phyloP scores from a whole-genome alignment of 2,329 filamentous ascomycete genomes.

The Penicillium concentricum region DNA sequence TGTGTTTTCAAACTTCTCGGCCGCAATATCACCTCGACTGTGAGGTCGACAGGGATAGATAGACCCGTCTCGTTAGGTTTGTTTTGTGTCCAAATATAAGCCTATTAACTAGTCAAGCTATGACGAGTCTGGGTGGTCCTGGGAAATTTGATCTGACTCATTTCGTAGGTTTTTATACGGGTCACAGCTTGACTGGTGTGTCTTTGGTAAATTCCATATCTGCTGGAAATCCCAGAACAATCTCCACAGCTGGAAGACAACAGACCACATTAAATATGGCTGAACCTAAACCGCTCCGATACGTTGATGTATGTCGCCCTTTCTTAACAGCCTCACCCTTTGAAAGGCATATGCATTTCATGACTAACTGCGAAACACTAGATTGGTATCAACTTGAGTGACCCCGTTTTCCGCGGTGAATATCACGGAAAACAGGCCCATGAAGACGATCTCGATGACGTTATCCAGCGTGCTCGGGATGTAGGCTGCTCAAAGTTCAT shows the following conservation, averaged over 20 bases:
- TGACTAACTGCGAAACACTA: slow-evolving; percentile 33
- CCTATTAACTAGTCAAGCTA: not conserved
- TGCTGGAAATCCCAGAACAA: slow-evolving; percentile 5
- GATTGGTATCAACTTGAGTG: slow-evolving; percentile 94
- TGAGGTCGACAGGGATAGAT: slow-evolving; percentile 7
- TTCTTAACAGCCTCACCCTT: not conserved
- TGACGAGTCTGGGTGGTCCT: not conserved
- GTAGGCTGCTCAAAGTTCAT: slow-evolving; percentile 87
- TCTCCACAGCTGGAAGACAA: slow-evolving; percentile 12
- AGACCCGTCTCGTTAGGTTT: not conserved
- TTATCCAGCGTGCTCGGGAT: slow-evolving; percentile 73
- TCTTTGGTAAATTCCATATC: not conserved
- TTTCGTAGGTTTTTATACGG: not conserved
- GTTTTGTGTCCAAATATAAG: not conserved
- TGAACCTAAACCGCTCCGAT: slow-evolving; percentile 40
- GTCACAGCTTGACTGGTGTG: not conserved
- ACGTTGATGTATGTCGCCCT: slow-evolving; percentile 47
- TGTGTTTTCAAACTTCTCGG: slow-evolving; percentile 14
- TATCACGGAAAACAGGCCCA: slow-evolving; percentile 74
- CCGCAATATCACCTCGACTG: slow-evolving; percentile 11
- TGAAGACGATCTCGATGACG: slow-evolving; percentile 53
- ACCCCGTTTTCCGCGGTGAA: slow-evolving; percentile 80
- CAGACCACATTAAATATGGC: slow-evolving; percentile 31
- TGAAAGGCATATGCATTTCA: not conserved
- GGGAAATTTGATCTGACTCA: not conserved